Conservation (phyloP, 169 alveolate genomes). For the Cryptosporidium viatorum region DNA sequence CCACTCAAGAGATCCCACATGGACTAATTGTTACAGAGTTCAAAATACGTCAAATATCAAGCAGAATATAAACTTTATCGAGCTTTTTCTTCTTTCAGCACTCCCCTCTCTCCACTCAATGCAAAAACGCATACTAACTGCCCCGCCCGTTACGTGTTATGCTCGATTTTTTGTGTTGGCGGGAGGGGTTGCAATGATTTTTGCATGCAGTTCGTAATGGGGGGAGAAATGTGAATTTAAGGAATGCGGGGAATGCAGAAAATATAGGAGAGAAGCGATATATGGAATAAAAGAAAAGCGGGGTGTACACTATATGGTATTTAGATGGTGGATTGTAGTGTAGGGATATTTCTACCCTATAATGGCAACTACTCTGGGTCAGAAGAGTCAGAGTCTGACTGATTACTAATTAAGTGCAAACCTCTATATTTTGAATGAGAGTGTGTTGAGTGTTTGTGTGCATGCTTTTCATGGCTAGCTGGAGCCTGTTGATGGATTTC, state of each 20-base stretch:
- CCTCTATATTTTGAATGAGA: conserved; percentile 50
- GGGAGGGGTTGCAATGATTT: not conserved
- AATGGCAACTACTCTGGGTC: not conserved
- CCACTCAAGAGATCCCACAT: conserved; percentile 26
- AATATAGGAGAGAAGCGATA: no score
- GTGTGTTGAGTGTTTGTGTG: not conserved
- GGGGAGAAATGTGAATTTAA: not conserved
- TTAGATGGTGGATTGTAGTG: not conserved
- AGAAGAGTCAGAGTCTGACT: conserved; percentile 12
- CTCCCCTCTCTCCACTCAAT: not conserved
- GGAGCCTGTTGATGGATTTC: not conserved
- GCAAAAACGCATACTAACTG: not conserved
- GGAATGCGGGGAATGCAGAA: not conserved
- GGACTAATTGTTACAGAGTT: not conserved
- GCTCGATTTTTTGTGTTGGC: not conserved
- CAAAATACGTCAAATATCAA: not conserved
- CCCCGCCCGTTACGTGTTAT: not conserved
- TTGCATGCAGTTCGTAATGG: not conserved
- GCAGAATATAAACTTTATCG: not conserved
- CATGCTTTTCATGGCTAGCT: not conserved
- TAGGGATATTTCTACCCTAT: not conserved
- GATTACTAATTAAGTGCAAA: conserved; percentile 32
- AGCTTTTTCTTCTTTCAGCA: not conserved
- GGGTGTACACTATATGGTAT: no score
- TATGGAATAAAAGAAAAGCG: no score